A percentile compares a stretch with the other conserved stretches of the same genome.
Conservation (phyloP, 2,329 filamentous ascomycete genomes). For the Diplodia intermedia region DNA sequence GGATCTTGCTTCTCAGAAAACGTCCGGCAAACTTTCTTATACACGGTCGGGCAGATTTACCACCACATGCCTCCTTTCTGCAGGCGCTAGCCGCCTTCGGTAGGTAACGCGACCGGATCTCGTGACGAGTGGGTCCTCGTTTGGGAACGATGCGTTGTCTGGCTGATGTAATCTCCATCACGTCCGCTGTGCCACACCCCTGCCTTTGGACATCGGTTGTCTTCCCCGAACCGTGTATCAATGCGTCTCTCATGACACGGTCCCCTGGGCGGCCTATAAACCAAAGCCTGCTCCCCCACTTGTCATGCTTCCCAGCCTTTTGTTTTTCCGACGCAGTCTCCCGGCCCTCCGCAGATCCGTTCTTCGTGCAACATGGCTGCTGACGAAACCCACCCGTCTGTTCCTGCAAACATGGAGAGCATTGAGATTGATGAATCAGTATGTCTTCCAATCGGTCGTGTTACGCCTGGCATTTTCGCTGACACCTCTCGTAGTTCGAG, state of each 20-base stretch:
- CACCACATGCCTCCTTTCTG: background rate
- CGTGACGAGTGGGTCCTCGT: background rate
- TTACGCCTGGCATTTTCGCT: background rate
- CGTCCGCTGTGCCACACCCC: background rate
- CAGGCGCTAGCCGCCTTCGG: background rate
- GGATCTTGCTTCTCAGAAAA: background rate
- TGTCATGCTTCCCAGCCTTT: background rate
- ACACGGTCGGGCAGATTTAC: background rate
- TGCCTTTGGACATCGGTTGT: background rate
- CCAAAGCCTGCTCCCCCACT: background rate
- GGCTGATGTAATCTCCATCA: background rate
- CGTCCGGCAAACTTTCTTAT: background rate
- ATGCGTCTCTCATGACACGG: background rate
- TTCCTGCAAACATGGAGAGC: background rate
- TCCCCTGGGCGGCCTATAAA: background rate
- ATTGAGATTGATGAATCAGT: background rate
- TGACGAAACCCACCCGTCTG: background rate
- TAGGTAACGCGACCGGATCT: background rate
- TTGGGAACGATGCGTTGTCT: background rate
- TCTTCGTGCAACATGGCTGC: background rate
- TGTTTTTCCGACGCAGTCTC: background rate
- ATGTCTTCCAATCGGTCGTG: background rate
- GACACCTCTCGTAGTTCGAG: constrained; percentile 11
- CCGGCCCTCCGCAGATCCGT: background rate
- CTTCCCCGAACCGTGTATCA: background rate